A percentile compares a stretch with the other conserved stretches of the same genome.
phyloP scores from a whole-genome alignment of 2,329 filamentous ascomycete species.

The Sporothrix dimorphospora region DNA sequence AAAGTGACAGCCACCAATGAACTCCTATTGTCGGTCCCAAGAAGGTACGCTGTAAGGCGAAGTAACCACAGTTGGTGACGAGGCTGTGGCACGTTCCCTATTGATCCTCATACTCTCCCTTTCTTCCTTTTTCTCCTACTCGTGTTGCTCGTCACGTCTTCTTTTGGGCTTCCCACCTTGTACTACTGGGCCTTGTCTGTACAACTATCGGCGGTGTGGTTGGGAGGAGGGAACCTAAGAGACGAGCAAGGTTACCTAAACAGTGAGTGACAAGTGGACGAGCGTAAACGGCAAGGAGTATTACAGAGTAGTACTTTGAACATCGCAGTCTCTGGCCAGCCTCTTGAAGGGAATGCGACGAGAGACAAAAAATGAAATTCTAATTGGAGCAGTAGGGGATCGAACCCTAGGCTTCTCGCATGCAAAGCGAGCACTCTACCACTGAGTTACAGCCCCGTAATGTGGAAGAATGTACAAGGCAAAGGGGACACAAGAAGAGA shows the following conservation, averaged over 20 bases:
- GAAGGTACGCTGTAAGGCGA: not conserved
- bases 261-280: too few species aligned
- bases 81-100: not conserved
- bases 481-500: not conserved
- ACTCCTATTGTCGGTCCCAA: not conserved
- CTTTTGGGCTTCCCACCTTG: not conserved
- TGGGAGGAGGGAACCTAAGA: not conserved
- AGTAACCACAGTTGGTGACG: not conserved
- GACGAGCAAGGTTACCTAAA: too few species aligned
- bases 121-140: not conserved
- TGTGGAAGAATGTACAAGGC: not conserved
- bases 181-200: not conserved
- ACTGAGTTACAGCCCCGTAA: slow-evolving; percentile 5
- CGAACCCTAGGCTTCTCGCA: slow-evolving; percentile 42
- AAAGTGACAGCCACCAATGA: not conserved
- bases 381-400: slow-evolving; percentile 38
- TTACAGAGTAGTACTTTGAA: not conserved
- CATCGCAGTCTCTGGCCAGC: not conserved
- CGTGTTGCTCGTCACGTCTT: not conserved
- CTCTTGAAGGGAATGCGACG: not conserved
- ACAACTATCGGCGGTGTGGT: not conserved
- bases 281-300: too few species aligned
- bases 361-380: slow-evolving; percentile 30
- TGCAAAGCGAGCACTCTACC: slow-evolving; percentile 39
- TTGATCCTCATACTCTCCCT: too few species aligned